Conservation (phyloP, 768 basidiomycete species). For the Tubosaeta sp. region DNA sequence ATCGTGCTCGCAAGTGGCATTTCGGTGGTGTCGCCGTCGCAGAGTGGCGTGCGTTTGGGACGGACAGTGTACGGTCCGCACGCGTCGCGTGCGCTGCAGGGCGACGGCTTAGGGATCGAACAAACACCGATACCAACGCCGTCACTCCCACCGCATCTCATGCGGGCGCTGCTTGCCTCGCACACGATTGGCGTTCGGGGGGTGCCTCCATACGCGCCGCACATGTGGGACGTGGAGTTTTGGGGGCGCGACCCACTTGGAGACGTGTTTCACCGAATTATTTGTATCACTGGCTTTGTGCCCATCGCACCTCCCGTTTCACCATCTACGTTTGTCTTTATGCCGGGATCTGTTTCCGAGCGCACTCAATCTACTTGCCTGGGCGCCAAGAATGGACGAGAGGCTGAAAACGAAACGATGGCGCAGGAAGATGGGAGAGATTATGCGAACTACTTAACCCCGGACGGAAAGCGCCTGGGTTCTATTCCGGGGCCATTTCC, state of each 20-base stretch:
- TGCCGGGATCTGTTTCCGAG: neutral
- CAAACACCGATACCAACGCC: constrained; percentile 12
- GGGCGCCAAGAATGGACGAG: neutral
- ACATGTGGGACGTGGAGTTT: constrained; percentile 13
- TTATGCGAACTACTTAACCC: neutral
- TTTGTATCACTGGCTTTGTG: constrained; percentile 43
- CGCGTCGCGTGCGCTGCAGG: neutral
- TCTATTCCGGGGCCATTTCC: constrained; percentile 5
- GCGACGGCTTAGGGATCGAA: neutral
- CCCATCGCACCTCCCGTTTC: constrained; percentile 15
- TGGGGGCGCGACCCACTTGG: constrained; percentile 30
- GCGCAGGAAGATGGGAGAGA: neutral
- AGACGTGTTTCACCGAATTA: constrained; percentile 38
- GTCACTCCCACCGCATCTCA: constrained; percentile 33
- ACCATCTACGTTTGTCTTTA: neutral
- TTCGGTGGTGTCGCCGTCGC: constrained; percentile 15
- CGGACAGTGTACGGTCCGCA: constrained; percentile 21
- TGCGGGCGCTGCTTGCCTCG: constrained; percentile 21
- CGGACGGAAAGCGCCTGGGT: neutral
- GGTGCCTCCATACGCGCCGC: constrained; percentile 8
- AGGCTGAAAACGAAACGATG: neutral
- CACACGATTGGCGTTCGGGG: constrained; percentile 21
- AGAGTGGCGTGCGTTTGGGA: constrained; percentile 18
- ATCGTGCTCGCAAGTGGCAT: constrained; percentile 21
- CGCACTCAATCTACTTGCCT: neutral